phyloP scores from a whole-genome alignment of 2,329 filamentous ascomycete species.

The Neonectria coccinea region DNA sequence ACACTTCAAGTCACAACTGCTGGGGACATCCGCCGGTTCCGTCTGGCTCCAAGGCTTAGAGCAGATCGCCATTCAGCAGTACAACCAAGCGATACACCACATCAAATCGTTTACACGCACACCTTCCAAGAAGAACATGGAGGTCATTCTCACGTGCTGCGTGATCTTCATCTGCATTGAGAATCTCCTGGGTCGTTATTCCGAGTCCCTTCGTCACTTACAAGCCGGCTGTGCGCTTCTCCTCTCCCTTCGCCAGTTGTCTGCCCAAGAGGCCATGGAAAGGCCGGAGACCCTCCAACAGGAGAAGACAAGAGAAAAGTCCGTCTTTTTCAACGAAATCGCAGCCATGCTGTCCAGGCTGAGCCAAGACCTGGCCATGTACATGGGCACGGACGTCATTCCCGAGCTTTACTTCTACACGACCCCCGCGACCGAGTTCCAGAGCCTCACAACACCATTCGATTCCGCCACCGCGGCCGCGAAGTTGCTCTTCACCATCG shows the following conservation, averaged over 20 bases:
- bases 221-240: constrained; percentile 35
- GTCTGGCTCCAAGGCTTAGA: constrained; percentile 9
- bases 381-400: constrained; percentile 32
- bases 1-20: constrained; percentile 27
- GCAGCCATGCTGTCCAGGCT: constrained; percentile 35
- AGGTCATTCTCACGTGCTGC: constrained; percentile 37
- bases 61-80: constrained; percentile 35
- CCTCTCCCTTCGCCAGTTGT: constrained; percentile 15
- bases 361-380: constrained; percentile 31
- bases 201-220: constrained; percentile 39
- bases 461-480: constrained; percentile 15
- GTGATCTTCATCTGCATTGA: constrained; percentile 43
- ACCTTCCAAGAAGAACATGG: constrained; percentile 26
- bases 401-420: constrained; percentile 28
- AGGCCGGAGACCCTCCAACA: neutral
- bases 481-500: constrained; percentile 18
- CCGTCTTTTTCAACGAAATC: constrained; percentile 23
- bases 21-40: neutral
- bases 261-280: neutral
- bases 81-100: constrained; percentile 37
- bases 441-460: constrained; percentile 27
- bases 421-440: constrained; percentile 12
- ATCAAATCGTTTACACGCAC: constrained; percentile 37
- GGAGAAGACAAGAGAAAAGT: constrained; percentile 7
- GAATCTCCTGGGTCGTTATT: constrained; percentile 35